Percentiles rank a stretch among this genome's conserved stretches.
Conservation (phyloP, 305 asterid species). For the Withania somnifera region DNA sequence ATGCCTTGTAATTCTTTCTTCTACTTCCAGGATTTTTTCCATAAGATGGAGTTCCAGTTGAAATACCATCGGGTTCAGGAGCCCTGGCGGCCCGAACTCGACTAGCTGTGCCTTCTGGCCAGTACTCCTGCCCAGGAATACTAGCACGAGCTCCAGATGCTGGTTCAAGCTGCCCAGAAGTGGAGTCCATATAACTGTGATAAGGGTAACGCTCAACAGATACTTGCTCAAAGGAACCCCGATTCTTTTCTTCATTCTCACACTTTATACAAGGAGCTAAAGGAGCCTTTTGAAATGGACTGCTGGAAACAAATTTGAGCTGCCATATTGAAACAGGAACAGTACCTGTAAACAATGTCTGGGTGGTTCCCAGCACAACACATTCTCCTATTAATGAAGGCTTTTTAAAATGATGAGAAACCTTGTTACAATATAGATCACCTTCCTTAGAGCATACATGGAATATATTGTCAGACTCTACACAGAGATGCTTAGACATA, state of each 20-base stretch:
- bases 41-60: conserved; percentile 71
- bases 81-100: conserved; percentile 79
- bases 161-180: conserved; percentile 90
- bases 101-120: conserved; percentile 96
- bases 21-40: conserved; percentile 94
- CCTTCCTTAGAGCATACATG: background rate
- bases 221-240: conserved; percentile 29
- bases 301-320: conserved; percentile 17
- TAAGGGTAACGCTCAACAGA: conserved; percentile 74
- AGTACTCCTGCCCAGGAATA: conserved; percentile 75
- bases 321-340: conserved; percentile 25
- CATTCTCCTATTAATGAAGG: background rate
- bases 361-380: conserved; percentile 16
- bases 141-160: conserved; percentile 97
- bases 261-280: conserved; percentile 52
- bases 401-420: background rate
- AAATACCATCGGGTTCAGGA: conserved; percentile 71
- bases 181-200: conserved; percentile 77
- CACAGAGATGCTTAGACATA: background rate
- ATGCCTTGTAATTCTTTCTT: conserved; percentile 50
- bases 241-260: conserved; percentile 45
- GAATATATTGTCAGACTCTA: background rate
- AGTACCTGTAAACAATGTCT: conserved; percentile 40
- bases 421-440: background rate
- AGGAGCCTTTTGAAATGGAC: conserved; percentile 23